phyloP scores from a whole-genome alignment of 2,329 filamentous ascomycete genomes.

The Penicillium sclerotiorum region DNA sequence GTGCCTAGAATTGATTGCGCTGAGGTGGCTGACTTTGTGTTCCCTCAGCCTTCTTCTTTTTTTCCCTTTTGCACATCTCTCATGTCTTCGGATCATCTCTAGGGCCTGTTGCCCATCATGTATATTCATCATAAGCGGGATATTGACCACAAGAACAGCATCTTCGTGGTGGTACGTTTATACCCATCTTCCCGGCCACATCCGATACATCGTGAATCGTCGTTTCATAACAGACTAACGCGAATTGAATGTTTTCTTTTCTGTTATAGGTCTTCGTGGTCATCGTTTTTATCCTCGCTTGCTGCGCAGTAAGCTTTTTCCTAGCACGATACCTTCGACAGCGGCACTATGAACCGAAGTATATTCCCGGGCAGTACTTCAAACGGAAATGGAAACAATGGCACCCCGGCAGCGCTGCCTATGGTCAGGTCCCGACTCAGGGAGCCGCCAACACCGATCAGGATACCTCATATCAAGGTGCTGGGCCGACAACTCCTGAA shows the following conservation, averaged over 20 bases:
- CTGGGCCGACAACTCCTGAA: constrained; percentile 30
- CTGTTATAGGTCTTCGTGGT: constrained; percentile 11
- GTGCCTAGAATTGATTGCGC: constrained; percentile 14
- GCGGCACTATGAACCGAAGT: constrained; percentile 52
- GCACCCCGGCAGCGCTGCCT: constrained; percentile 44
- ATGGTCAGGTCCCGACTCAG: constrained; percentile 42
- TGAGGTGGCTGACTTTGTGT: constrained; percentile 14
- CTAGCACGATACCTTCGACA: constrained; percentile 47
- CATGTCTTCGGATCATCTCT: constrained; percentile 22
- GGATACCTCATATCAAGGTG: constrained; percentile 32
- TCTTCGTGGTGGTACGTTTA: constrained; percentile 36
- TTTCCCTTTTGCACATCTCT: constrained; percentile 11
- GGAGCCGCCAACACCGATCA: constrained; percentile 18
- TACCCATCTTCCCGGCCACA: constrained; percentile 2
- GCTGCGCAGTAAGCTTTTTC: constrained; percentile 27
- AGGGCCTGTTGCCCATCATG: constrained; percentile 23
- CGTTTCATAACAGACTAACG: too few relatives aligned
- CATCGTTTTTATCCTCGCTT: constrained; percentile 36
- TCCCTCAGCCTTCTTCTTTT: constrained; percentile 6
- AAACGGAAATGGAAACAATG: constrained; percentile 57
- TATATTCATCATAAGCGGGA: constrained; percentile 27
- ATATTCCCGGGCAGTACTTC: constrained; percentile 53
- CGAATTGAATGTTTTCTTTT: too few relatives aligned
- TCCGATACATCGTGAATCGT: constrained; percentile 3
- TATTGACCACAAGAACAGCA: constrained; percentile 23